phyloP scores from a whole-genome alignment of 139 green algal species.

The Raphidocelis subcapitata region DNA sequence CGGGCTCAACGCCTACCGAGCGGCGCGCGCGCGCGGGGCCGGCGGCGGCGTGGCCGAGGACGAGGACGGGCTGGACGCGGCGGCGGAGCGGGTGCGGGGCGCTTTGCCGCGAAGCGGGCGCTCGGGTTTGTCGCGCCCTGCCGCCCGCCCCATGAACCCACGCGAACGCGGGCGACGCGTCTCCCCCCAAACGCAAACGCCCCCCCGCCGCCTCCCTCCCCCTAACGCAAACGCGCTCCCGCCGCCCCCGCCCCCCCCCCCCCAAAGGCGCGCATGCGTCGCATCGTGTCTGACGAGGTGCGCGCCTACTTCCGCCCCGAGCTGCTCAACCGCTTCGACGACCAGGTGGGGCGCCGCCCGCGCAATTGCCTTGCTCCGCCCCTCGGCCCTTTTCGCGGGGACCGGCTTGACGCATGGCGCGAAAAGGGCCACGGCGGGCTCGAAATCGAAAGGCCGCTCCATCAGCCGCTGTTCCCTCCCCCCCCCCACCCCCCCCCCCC shows the following conservation, averaged over 20 bases:
- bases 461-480: no score
- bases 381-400: no score
- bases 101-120: no score
- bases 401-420: slow-evolving; percentile 26
- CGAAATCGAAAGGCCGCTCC: background rate
- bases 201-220: no score
- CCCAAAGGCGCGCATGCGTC: slow-evolving; percentile 41
- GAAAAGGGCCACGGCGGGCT: background rate
- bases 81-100: no score
- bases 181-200: no score
- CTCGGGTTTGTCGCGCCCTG: no score
- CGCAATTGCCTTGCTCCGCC: background rate
- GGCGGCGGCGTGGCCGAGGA: slow-evolving; percentile 8
- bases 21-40: background rate
- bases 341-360: slow-evolving; percentile 16
- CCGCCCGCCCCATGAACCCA: no score
- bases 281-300: slow-evolving; percentile 72
- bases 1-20: slow-evolving; percentile 4
- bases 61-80: slow-evolving; percentile 34
- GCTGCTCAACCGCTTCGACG: slow-evolving; percentile 53
- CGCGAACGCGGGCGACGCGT: no score
- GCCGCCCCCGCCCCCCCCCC: no score
- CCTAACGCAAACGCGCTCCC: no score
- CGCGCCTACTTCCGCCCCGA: slow-evolving; percentile 57
- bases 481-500: no score